phyloP scores from a whole-genome alignment of 2,329 filamentous ascomycete genomes.

The Claviceps digitariae region DNA sequence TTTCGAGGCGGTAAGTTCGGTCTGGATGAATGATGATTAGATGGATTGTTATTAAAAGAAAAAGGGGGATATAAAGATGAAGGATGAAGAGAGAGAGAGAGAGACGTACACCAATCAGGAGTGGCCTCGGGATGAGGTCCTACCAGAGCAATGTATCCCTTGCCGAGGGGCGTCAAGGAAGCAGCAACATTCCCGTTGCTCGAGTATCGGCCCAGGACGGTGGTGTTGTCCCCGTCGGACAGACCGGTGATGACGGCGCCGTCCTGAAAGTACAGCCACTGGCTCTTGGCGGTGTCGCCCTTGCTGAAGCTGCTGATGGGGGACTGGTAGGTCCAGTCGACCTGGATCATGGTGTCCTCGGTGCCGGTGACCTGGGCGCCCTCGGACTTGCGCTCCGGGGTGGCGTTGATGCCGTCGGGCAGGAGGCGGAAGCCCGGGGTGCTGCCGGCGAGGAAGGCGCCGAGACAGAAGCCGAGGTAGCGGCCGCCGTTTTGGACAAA shows the following conservation, averaged over 20 bases:
- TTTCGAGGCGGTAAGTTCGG: slow-evolving; percentile 6
- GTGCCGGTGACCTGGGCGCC: slow-evolving; percentile 9
- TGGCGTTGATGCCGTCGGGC: slow-evolving; percentile 4
- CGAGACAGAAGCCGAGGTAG: slow-evolving; percentile 16
- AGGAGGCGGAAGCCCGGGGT: slow-evolving; percentile 12
- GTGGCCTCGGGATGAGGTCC: slow-evolving; percentile 15
- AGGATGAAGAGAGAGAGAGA: background rate
- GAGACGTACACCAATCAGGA: slow-evolving; percentile 13
- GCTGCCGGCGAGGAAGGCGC: slow-evolving; percentile 14
- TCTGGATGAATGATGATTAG: background rate
- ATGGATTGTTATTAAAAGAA: background rate
- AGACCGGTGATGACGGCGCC: slow-evolving; percentile 10
- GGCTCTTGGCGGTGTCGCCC: slow-evolving; percentile 7
- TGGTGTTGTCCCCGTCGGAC: background rate
- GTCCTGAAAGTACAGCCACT: slow-evolving; percentile 16
- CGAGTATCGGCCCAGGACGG: slow-evolving; percentile 12
- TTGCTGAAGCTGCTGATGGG: background rate
- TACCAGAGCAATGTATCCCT: slow-evolving; percentile 13
- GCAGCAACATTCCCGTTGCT: slow-evolving; percentile 12
- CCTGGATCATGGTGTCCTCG: slow-evolving; percentile 12
- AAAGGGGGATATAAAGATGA: background rate
- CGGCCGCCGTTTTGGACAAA: slow-evolving; percentile 12
- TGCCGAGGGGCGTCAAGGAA: slow-evolving; percentile 10
- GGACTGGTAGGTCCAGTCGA: slow-evolving; percentile 12
- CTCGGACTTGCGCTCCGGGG: slow-evolving; percentile 5